Base-by-base conservation (phyloP, 805 yeast species). In the Kodamaea sagamina region DNA sequence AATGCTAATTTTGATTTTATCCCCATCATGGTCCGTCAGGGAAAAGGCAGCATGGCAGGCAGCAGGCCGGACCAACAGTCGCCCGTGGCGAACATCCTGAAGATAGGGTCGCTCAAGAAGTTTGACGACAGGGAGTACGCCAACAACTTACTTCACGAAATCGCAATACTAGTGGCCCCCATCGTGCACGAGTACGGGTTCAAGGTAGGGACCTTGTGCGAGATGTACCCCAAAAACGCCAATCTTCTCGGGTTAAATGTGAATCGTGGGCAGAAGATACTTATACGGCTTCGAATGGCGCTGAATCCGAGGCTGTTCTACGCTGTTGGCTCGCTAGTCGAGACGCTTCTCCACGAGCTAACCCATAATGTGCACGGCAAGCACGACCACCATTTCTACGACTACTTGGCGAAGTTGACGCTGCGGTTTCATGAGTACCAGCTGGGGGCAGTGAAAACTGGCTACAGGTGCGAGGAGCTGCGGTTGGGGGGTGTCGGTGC, bases 271-370 rank as follows among this genome's bases (percentile, higher is more conserved):
- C 68, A 68, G 46, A 85, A 84, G 58, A 81, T 92, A 13, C 74
- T 84, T 58, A 56, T 92, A 8, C 61, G 97, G 45, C 66, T 92
- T 26, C 69, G 98, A 44, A 74, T 76, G 22, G 78, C 81, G 5
- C 60, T 66, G 15, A 77, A 84, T 52, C 63, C 62, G n/a, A 43
- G 61, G 10, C 62, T 59, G 61, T 89, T 90, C 58, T 58, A 81
- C 13, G 83, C 89, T 1, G 65, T 82, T 62, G 73, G 80, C 3
- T 81, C 81, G 39, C 64, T 90, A 1, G 57, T 90, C 18, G 96
- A 89, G 1, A 89, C 96, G 0, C 77, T 89, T 81, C 67, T 92
- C 4, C 98, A 92, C 62, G 98, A 92, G 59, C 69, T 92, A 32
- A 78, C 88, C 1, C 98, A 92, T 59, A 90, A 89, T 59, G 58